Conservation (phyloP, 2,329 filamentous ascomycete species). For the Ophiosphaerella narmari region DNA sequence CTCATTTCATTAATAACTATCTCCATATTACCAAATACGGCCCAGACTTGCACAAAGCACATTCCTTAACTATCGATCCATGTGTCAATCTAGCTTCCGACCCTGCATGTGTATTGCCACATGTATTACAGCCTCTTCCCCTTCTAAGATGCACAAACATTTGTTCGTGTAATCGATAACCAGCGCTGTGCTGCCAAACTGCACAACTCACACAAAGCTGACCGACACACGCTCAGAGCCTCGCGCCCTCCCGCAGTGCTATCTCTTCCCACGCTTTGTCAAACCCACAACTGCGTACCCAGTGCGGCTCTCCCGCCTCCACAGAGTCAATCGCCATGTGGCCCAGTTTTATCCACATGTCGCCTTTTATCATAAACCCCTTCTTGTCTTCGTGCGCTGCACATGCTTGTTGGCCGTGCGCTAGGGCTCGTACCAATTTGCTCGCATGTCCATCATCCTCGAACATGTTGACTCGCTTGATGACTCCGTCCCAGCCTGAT, state of each 20-base stretch:
- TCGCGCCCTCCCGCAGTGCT: constrained; percentile 29
- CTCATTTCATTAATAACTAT: too few relatives aligned
- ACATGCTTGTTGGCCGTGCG: constrained; percentile 63
- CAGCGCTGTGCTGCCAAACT: not conserved
- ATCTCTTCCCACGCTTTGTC: constrained; percentile 66
- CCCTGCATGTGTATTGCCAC: not conserved
- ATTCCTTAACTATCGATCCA: not conserved
- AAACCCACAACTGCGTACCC: constrained; percentile 68
- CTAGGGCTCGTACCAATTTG: constrained; percentile 74
- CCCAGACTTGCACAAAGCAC: not conserved
- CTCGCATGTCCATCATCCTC: constrained; percentile 80
- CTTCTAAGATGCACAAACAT: not conserved
- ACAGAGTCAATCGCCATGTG: constrained; percentile 68
- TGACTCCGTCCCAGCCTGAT: constrained; percentile 50
- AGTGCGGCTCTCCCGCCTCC: constrained; percentile 57
- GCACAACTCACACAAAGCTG: not conserved
- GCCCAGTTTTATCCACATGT: constrained; percentile 64
- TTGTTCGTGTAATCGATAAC: constrained; percentile 5
- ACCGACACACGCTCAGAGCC: constrained; percentile 19
- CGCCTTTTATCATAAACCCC: constrained; percentile 56
- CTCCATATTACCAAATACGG: not conserved
- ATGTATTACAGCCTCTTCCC: not conserved
- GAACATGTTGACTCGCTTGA: constrained; percentile 52
- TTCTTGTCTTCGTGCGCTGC: constrained; percentile 52
- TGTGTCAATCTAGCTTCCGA: not conserved